Base-by-base conservation (phyloP, 164 flowering plant genomes). In the Dillenia turbinata region DNA sequence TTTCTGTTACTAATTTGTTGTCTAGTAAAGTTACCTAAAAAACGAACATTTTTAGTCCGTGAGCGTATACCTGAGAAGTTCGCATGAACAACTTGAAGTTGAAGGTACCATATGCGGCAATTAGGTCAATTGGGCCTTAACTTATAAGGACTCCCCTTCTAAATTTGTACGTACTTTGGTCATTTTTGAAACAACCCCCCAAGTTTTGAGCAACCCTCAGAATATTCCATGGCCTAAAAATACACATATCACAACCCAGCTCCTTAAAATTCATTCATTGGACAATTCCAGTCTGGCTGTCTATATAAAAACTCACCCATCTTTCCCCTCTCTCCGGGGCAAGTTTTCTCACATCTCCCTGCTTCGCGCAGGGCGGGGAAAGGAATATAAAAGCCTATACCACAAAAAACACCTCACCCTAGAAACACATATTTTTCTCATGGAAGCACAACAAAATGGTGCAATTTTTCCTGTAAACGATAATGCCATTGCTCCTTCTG, bases 301-400 rank as follows among this genome's bases (percentile, higher is more conserved):
- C 5, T 3, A 1, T 13, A 1, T 22, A n/a, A 2, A 19, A 7
- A 2, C 19, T 26, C 33, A 5, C 6, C 40, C 40, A 33, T 5
- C 40, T 6, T 51, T 49, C 44, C 56, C 19, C 52, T 11, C 22
- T 6, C 40, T 13, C 14, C 14, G 9, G 13, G 40, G 40, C 40
- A 33, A 33, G 40, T 33, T 33, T 33, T 46, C 55, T 33, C 60
- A 14, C 66, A 47, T 8, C 63, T 48, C 55, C 1, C 44, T 69
- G 72, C 72, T 44, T 60, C 2, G 40, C 53, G 74, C 74, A 70
- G 72, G 74, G 69, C 50, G 56, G 13, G 59, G 40, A 33, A 33
- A 33, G 40, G 40, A 33, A 33, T 33, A 33, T 33, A 0, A 33
- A 33, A 33, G 40, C 40, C 40, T 33, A 33, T 33, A 33, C 7